A percentile compares a stretch with the other conserved stretches of the same genome.
phyloP scores from a whole-genome alignment of 1,139 yeast genomes.

The Geotrichum fermentans region DNA sequence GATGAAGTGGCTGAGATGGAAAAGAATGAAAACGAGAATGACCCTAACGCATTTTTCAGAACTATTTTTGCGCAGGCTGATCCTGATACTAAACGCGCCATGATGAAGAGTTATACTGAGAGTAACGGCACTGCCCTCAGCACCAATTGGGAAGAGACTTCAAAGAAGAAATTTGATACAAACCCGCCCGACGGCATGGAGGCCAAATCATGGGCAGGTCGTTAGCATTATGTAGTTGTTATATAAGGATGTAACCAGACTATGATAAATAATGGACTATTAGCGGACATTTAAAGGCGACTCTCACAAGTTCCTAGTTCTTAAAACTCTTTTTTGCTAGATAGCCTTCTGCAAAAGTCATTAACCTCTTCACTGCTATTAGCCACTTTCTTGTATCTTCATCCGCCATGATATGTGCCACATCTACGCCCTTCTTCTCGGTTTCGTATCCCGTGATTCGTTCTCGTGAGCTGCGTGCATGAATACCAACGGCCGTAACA shows the following conservation, averaged over 20 bases:
- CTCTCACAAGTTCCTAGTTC: neutral
- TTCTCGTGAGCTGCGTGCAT: slow-evolving; percentile 59
- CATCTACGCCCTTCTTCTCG: slow-evolving; percentile 26
- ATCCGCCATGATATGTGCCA: slow-evolving; percentile 74
- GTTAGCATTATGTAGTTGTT: neutral
- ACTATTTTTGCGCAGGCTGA: slow-evolving; percentile 73
- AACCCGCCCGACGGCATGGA: slow-evolving; percentile 64
- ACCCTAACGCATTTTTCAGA: slow-evolving; percentile 69
- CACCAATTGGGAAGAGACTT: slow-evolving; percentile 93
- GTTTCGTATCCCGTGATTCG: slow-evolving; percentile 38
- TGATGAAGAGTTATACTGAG: slow-evolving; percentile 95
- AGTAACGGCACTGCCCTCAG: slow-evolving; percentile 91
- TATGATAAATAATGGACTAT: neutral
- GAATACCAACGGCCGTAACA: slow-evolving; percentile 73
- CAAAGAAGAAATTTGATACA: slow-evolving; percentile 58
- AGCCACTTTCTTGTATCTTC: slow-evolving; percentile 76
- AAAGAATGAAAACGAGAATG: slow-evolving; percentile 40
- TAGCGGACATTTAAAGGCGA: neutral
- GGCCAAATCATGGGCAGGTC: slow-evolving; percentile 37
- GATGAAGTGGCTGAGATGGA: slow-evolving; percentile 48
- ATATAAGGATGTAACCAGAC: neutral
- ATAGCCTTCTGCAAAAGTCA: slow-evolving; percentile 50
- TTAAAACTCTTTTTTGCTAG: slow-evolving; percentile 14
- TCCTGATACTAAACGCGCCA: slow-evolving; percentile 84
- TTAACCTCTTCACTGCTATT: slow-evolving; percentile 63